Conservation (phyloP, 2,329 filamentous ascomycete genomes). For the Ambrosiella cleistominuta region DNA sequence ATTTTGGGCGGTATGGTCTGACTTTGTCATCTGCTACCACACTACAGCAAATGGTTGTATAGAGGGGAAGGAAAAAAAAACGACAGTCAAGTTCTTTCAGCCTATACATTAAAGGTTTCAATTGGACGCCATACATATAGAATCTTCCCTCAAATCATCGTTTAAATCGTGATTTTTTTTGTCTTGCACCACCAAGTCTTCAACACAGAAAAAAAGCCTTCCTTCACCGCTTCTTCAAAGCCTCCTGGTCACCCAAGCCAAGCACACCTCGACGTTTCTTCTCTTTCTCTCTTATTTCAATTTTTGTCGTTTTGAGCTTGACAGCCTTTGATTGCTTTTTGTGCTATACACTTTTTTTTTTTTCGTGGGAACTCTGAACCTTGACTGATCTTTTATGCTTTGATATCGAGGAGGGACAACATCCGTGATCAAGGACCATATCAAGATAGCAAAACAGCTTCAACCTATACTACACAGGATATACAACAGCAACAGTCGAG, state of each 20-base stretch:
- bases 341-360: neutral
- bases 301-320: neutral
- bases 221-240: conserved; percentile 12
- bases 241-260: conserved; percentile 5
- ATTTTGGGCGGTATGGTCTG: conserved; percentile 1
- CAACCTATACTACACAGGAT: no score
- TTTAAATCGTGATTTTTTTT: conserved; percentile 3
- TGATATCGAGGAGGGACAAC: no score
- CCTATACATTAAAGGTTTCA: neutral
- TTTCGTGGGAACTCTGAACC: neutral
- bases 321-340: neutral
- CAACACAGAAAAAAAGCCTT: neutral
- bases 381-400: no score
- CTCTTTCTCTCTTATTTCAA: conserved; percentile 7
- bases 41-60: neutral
- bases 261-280: conserved; percentile 6
- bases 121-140: neutral
- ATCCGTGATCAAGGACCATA: no score
- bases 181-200: conserved; percentile 1
- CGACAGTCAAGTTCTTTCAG: neutral
- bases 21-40: neutral
- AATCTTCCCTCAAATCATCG: neutral
- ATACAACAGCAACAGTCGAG: no score
- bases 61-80: neutral
- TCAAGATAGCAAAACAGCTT: no score